phyloP scores from a whole-genome alignment of 805 yeast species.

The Candida cerambycidarum region DNA sequence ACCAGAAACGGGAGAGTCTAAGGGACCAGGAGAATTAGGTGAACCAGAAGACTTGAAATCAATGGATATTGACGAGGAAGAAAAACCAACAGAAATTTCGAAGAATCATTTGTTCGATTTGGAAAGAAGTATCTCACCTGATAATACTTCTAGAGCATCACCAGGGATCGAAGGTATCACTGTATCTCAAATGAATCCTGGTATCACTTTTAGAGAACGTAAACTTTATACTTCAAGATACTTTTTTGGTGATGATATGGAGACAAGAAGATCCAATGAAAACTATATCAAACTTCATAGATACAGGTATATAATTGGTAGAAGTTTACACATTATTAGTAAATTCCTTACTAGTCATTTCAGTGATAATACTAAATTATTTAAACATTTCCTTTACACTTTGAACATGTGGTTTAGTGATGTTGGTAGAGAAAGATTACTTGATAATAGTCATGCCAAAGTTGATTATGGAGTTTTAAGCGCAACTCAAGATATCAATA shows the following conservation, averaged over 20 bases:
- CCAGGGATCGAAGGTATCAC: constrained; percentile 45
- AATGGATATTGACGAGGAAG: constrained; percentile 8
- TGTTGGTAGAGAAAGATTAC: constrained; percentile 69
- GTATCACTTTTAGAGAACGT: constrained; percentile 55
- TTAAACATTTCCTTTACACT: constrained; percentile 61
- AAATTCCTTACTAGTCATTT: constrained; percentile 46
- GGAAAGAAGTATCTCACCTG: constrained; percentile 19
- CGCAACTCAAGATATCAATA: constrained; percentile 61
- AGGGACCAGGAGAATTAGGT: neutral
- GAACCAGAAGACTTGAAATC: constrained; percentile 2
- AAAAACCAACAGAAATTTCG: constrained; percentile 3
- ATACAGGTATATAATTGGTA: constrained; percentile 59
- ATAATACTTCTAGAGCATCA: constrained; percentile 44
- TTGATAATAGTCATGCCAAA: constrained; percentile 55
- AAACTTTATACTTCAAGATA: constrained; percentile 65
- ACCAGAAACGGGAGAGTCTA: neutral
- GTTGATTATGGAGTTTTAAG: constrained; percentile 57
- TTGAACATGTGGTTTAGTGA: constrained; percentile 78
- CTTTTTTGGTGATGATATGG: constrained; percentile 56
- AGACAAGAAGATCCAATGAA: constrained; percentile 37
- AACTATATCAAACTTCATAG: constrained; percentile 52
- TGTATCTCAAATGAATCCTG: constrained; percentile 52
- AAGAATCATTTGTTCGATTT: constrained; percentile 12
- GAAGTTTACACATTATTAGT: constrained; percentile 58
- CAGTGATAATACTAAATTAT: constrained; percentile 63